phyloP scores from a whole-genome alignment of 208 protist species.

The Sergeia podlipaevii region DNA sequence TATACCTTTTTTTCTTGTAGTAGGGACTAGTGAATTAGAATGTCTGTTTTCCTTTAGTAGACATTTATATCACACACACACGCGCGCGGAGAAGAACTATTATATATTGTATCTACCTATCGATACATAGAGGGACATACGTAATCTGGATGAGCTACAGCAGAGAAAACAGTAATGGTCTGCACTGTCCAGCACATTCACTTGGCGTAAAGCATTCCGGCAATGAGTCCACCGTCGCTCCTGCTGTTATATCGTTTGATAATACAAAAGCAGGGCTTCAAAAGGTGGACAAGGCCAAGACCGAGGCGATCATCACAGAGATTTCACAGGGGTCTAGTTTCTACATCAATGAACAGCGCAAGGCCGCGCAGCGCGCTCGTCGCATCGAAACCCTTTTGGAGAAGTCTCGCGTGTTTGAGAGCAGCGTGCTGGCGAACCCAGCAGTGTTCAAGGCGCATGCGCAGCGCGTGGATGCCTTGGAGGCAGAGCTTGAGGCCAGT shows the following conservation, averaged over 20 bases:
- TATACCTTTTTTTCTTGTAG: slow-evolving; percentile 3
- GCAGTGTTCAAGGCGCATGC: slow-evolving; percentile 10
- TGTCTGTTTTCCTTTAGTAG: background rate
- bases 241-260: slow-evolving; percentile 32
- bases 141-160: slow-evolving; percentile 7
- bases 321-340: slow-evolving; percentile 53
- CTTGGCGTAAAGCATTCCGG: background rate
- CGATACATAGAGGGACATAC: background rate
- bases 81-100: no score
- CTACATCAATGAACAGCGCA: slow-evolving; percentile 71
- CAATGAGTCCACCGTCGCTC: background rate
- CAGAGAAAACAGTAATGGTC: slow-evolving; percentile 7
- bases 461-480: slow-evolving; percentile 15
- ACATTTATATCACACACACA: background rate
- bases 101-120: no score
- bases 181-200: background rate
- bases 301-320: slow-evolving; percentile 44
- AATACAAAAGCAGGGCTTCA: slow-evolving; percentile 74
- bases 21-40: background rate
- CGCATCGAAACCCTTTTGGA: slow-evolving; percentile 31
- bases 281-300: slow-evolving; percentile 47
- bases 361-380: slow-evolving; percentile 28
- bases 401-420: slow-evolving; percentile 28
- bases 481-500: slow-evolving; percentile 19
- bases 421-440: slow-evolving; percentile 4